Conservation (phyloP, 192 early-diverging fungal species). For the Umbelopsis ramanniana region DNA sequence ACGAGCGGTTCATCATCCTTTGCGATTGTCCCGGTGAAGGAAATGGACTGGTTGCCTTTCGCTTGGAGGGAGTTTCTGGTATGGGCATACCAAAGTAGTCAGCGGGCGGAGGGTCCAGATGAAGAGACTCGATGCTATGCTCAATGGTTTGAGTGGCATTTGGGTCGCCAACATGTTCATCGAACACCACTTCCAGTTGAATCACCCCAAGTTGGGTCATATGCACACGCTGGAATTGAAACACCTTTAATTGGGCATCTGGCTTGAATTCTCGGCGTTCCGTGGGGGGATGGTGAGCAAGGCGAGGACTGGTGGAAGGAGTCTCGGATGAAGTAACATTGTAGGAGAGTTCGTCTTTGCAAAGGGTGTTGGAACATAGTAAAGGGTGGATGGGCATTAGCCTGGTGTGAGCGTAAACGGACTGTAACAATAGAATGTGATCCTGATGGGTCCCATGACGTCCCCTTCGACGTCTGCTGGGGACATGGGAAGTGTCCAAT, state of each 20-base stretch:
- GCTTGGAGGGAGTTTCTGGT: conserved; percentile 1
- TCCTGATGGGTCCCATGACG: conserved; percentile 30
- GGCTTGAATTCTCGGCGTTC: conserved; percentile 8
- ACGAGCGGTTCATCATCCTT: conserved; percentile 1
- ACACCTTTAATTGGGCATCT: neutral
- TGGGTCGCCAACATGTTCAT: conserved; percentile 1
- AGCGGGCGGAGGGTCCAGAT: neutral
- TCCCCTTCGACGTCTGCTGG: too few relatives aligned
- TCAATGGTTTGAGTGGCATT: conserved; percentile 15
- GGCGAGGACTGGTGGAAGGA: conserved; percentile 32
- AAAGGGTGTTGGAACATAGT: conserved; percentile 29
- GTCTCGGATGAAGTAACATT: conserved; percentile 37
- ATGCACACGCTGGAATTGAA: conserved; percentile 13
- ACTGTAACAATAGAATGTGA: conserved; percentile 42
- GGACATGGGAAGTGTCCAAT: neutral
- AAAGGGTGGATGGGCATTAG: conserved; percentile 43
- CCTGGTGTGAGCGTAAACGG: conserved; percentile 46
- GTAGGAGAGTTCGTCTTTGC: conserved; percentile 37
- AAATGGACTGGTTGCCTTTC: conserved; percentile 18
- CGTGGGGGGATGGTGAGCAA: conserved; percentile 12
- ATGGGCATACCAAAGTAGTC: conserved; percentile 16
- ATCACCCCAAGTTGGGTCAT: conserved; percentile 4
- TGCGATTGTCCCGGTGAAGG: conserved; percentile 3
- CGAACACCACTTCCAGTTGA: conserved; percentile 10
- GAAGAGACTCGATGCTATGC: conserved; percentile 22